These are phyloP conservation scores for Sugiyamaella neomexicana DNA, from an alignment of 1,139 yeast genomes.

Conservation along the genomic window DNA sequence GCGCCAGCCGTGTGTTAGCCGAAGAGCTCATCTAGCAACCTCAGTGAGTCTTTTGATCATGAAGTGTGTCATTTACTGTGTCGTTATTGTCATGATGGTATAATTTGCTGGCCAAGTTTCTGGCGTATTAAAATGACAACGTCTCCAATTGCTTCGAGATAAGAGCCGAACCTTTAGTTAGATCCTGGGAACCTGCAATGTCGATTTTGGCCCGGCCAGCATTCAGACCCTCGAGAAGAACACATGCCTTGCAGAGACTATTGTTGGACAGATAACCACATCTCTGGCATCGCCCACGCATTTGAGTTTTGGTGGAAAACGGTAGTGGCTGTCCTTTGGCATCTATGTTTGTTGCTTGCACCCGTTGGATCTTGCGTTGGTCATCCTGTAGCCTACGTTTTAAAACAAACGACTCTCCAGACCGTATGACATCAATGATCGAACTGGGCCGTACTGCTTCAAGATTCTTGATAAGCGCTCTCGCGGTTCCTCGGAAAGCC, in stretches of 20 bases:
- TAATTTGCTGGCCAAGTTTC: too few relatives aligned
- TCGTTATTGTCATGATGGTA: too few relatives aligned
- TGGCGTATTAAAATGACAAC: constrained; percentile 51
- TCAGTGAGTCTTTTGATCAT: too few relatives aligned
- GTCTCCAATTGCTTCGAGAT: constrained; percentile 64
- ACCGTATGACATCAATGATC: constrained; percentile 88
- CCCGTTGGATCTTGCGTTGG: constrained; percentile 36
- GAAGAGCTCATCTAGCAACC: too few relatives aligned
- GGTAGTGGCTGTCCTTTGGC: constrained; percentile 14
- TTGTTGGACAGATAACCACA: constrained; percentile 94
- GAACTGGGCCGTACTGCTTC: constrained; percentile 92
- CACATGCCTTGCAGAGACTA: constrained; percentile 89
- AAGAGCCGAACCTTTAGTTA: constrained; percentile 67
- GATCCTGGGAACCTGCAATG: constrained; percentile 41
- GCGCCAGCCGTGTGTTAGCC: too few relatives aligned
- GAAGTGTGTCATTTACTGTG: too few relatives aligned
- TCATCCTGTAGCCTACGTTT: constrained; percentile 50
- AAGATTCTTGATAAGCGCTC: constrained; percentile 84
- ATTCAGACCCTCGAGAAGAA: constrained; percentile 81
- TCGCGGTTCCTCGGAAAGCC: constrained; percentile 96
- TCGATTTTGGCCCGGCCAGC: constrained; percentile 55
- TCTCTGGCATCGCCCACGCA: constrained; percentile 57
- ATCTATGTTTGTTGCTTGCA: constrained; percentile 19
- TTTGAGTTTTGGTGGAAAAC: constrained; percentile 9
- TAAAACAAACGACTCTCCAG: constrained; percentile 84